phyloP scores from a whole-genome alignment of 2,329 filamentous ascomycete genomes.

The Pestalotiopsis sp. region DNA sequence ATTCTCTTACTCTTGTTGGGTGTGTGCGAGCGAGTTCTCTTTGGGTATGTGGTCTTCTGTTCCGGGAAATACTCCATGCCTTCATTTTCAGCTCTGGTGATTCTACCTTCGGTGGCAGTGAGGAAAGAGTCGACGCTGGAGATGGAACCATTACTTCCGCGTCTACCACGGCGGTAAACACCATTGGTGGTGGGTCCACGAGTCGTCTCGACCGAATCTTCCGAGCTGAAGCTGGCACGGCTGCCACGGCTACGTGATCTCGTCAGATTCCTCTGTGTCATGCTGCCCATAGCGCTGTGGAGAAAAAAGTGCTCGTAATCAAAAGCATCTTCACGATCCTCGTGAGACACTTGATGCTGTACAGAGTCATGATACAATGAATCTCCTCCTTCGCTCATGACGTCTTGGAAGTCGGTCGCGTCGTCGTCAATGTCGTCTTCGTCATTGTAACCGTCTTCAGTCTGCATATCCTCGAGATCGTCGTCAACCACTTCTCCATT shows the following conservation, averaged over 20 bases:
- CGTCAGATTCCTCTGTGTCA: conserved; percentile 55
- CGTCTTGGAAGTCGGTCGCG: conserved; percentile 35
- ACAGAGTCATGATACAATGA: conserved; percentile 64
- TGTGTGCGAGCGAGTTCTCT: conserved; percentile 30
- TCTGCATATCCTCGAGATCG: conserved; percentile 29
- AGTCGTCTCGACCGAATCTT: conserved; percentile 64
- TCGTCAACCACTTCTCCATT: conserved; percentile 31
- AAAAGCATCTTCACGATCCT: conserved; percentile 92
- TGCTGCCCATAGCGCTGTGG: conserved; percentile 85
- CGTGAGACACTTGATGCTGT: conserved; percentile 71
- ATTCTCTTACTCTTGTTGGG: conserved; percentile 31
- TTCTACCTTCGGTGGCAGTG: conserved; percentile 53
- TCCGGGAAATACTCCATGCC: conserved; percentile 22
- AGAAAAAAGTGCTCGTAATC: conserved; percentile 97
- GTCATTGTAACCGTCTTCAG: conserved; percentile 32
- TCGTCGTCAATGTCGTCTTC: conserved; percentile 34
- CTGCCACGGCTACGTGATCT: conserved; percentile 40
- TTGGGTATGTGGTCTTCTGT: conserved; percentile 19
- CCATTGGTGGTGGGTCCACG: conserved; percentile 43
- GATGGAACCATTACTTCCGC: conserved; percentile 50
- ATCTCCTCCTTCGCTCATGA: conserved; percentile 62
- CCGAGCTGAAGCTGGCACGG: conserved; percentile 57
- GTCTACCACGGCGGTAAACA: conserved; percentile 29
- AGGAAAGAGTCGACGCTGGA: conserved; percentile 58
- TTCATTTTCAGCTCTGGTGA: conserved; percentile 24